These are phyloP conservation scores for Verticillium longisporum DNA, from an alignment of 2,329 filamentous ascomycete species.

Conservation along the genomic window DNA sequence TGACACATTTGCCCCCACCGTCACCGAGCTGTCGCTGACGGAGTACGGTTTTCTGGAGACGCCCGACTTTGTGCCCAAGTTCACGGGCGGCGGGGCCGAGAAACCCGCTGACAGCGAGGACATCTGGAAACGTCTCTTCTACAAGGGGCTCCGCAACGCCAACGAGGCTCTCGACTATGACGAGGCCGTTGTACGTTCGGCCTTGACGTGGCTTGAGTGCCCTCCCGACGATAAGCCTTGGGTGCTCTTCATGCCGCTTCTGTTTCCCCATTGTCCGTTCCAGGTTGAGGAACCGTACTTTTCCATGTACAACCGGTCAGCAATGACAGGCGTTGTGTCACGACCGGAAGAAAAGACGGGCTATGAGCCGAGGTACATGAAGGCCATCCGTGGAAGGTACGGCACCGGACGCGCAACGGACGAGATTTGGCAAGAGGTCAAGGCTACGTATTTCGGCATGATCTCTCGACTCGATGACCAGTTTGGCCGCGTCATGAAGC, in stretches of 20 bases:
- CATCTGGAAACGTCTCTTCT: slow-evolving; percentile 31
- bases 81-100: slow-evolving; percentile 12
- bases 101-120: slow-evolving; percentile 12
- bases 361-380: slow-evolving; percentile 34
- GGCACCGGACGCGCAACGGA: slow-evolving; percentile 28
- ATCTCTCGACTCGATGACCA: slow-evolving; percentile 35
- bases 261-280: slow-evolving; percentile 37
- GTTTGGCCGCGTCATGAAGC: slow-evolving; percentile 29
- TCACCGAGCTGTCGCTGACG: slow-evolving; percentile 31
- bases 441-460: slow-evolving; percentile 38
- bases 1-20: slow-evolving; percentile 31
- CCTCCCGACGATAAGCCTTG: slow-evolving; percentile 30
- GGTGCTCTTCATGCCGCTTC: slow-evolving; percentile 32
- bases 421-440: slow-evolving; percentile 34
- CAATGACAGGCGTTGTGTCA: slow-evolving; percentile 12
- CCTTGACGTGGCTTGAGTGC: slow-evolving; percentile 32
- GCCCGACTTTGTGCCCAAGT: slow-evolving; percentile 23
- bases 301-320: slow-evolving; percentile 31
- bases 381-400: slow-evolving; percentile 26
- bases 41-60: slow-evolving; percentile 35
- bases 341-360: slow-evolving; percentile 23
- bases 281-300: slow-evolving; percentile 39
- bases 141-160: slow-evolving; percentile 27
- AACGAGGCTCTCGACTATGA: slow-evolving; percentile 33
- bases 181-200: slow-evolving; percentile 31